Base-by-base conservation (phyloP, 129 eudicot genomes). In the Ambrosia trifida region DNA sequence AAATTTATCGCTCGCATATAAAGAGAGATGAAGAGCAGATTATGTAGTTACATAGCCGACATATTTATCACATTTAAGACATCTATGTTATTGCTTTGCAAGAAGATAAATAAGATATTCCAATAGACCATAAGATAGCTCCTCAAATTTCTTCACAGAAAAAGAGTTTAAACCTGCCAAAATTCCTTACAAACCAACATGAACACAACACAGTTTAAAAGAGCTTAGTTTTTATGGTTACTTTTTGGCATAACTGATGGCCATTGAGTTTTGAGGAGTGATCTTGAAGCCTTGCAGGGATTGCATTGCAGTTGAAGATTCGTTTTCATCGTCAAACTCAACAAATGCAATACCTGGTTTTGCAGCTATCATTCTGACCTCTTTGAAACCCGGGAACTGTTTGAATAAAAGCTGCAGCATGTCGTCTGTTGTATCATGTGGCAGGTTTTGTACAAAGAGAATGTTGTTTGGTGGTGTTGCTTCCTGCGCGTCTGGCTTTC, bases 331-430 rank as follows among this genome's bases (percentile, higher is more conserved):
- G 54, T 94, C 96, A 73, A 87, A 94, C 78, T 94, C 99, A 1
- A 94, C 96, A 77, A 94, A 94, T 0, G 99, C 99, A 54, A 94
- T 90, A 13, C 99, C 99, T 13, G 99, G 99, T 79, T 90, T 94
- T 46, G 99, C 97, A 74, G 77, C 88, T 13, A 87, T 82, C 97
- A 87, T 87, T 43, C 99, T 70, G 49, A 94, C 99, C 81, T 94
- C 99, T 72, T 86, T 87, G 72, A 89, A 94, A 64, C 99, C 99
- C 4, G 97, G 97, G 75, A 87, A 94, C 44, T 94, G 97, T 62
- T 88, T 82, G 80, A 94, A 94, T 32, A 94, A 89, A 80, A 87
- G 71, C 68, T 90, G 87, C 75, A 94, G 80, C 97, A 90, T 90
- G 76, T 76, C 73, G 18, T 87, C 87, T 10, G 95, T 94, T 38